Conservation (phyloP, 2,329 filamentous ascomycete genomes). For the Fusarium tuaranense region DNA sequence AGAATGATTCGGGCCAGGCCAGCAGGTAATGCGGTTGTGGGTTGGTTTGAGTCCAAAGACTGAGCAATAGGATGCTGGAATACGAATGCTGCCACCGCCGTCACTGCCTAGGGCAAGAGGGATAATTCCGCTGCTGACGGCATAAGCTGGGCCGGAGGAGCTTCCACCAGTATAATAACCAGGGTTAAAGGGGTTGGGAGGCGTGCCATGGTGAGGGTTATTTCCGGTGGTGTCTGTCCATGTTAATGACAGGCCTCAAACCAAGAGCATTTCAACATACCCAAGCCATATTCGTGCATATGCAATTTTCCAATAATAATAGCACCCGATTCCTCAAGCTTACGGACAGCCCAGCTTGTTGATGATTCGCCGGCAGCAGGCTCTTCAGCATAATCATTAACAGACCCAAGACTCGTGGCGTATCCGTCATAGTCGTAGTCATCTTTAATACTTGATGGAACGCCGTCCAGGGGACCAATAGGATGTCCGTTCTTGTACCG, state of each 20-base stretch:
- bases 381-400: conserved; percentile 67
- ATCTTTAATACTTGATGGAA: conserved; percentile 81
- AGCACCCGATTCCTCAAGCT: conserved; percentile 77
- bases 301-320: conserved; percentile 78
- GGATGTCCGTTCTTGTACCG: conserved; percentile 66
- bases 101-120: conserved; percentile 80
- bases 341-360: conserved; percentile 78
- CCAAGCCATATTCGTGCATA: conserved; percentile 83
- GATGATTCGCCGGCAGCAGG: conserved; percentile 49
- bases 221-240: conserved; percentile 76
- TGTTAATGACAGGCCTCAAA: no score
- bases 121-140: conserved; percentile 75
- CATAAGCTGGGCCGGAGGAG: conserved; percentile 79
- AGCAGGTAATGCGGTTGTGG: conserved; percentile 73
- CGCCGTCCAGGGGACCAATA: conserved; percentile 75
- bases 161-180: conserved; percentile 82
- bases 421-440: conserved; percentile 83
- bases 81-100: conserved; percentile 79
- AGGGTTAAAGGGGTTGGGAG: conserved; percentile 79
- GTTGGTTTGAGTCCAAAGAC: conserved; percentile 80
- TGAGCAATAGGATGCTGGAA: conserved; percentile 79
- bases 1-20: conserved; percentile 69
- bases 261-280: conserved; percentile 59
- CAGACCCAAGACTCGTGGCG: conserved; percentile 71
- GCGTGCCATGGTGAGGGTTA: conserved; percentile 79